Conservation (phyloP, 2,329 filamentous ascomycete genomes). For the Exophiala lecanii-corni region DNA sequence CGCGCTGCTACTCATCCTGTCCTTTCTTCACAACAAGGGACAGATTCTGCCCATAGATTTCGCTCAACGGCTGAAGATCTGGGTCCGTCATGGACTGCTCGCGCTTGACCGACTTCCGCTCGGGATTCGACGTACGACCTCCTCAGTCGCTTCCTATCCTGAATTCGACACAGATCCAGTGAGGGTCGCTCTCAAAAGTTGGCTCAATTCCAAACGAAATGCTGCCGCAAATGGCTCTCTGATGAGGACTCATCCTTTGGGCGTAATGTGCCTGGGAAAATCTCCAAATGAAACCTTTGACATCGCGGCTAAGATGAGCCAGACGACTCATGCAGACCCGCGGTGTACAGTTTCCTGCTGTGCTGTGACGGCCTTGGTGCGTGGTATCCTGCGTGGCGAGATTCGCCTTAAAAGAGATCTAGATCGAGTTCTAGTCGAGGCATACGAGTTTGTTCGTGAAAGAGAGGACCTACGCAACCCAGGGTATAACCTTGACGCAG, state of each 20-base stretch:
- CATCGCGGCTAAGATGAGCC: neutral
- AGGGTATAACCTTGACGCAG: neutral
- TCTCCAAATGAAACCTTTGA: neutral
- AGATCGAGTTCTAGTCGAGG: neutral
- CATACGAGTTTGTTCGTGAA: neutral
- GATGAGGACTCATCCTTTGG: conserved; percentile 1
- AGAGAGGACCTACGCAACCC: neutral
- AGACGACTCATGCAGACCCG: neutral
- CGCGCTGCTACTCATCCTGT: neutral
- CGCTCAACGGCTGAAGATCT: neutral
- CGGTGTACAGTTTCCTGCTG: neutral
- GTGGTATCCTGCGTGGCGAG: neutral
- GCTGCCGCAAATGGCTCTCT: conserved; percentile 1
- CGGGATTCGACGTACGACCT: neutral
- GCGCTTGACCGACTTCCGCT: neutral
- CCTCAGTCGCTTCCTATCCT: neutral
- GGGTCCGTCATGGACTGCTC: neutral
- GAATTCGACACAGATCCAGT: neutral
- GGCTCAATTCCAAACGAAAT: neutral
- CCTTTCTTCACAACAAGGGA: neutral
- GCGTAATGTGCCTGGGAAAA: neutral
- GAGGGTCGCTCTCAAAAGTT: neutral
- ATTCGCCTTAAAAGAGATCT: neutral
- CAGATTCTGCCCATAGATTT: neutral
- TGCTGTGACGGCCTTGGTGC: neutral